Evolutionary conservation across 1,284 basidiomycete genomes (phyloP), one percentile per base, ranked within the genome.

Genomic region (Moesziomyces aphidis): DNA sequence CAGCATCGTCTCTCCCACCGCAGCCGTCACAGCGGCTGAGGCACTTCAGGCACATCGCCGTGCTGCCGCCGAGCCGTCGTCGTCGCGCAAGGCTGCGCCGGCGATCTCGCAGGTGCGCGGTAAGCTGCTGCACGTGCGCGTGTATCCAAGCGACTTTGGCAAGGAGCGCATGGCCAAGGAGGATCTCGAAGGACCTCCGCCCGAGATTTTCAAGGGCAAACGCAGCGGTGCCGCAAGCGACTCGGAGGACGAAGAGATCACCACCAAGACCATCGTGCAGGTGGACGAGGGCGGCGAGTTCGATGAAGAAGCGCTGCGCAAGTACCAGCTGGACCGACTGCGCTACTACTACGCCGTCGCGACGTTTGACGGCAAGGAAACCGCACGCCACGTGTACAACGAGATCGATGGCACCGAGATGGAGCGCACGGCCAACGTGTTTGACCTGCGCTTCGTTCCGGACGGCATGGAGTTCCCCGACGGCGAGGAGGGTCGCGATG

Each of bases 271-370:
- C 85, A 89, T 50, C 89, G 64, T 81, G 26, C 74, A 81, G 50
- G 81, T 78, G 6, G 85, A 84, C 51, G 83, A 83, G 43, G 85
- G 81, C 26, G 83, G 79, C 23, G 83, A 83, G 43, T 84, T 85
- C 80, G 90, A 99, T 80, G 93, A 95, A 83, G 92, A 95, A 77
- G 92, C 93, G 19, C 85, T 99, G 57, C 86, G 97, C 73, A 91
- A 90, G 73, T 99, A 99, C 85, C 97, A 99, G 85, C 88, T 99
- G 7, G 94, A 98, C 83, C 89, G 97, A 48, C 86, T 99, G 77
- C 88, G 95, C 66, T 99, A 98, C 86, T 97, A 94, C 85, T 99
- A 99, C 86, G 97, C 97, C 8, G 89, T 99, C 50, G 91, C 95
- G 1, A 93, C 93, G 50, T 98, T 95, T 83, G 92, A 96, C 81